Evolutionary conservation across 2,329 filamentous ascomycete genomes (phyloP), one percentile per base, ranked within the genome.

Genomic region (Coniosporium tulheliwenetii): DNA sequence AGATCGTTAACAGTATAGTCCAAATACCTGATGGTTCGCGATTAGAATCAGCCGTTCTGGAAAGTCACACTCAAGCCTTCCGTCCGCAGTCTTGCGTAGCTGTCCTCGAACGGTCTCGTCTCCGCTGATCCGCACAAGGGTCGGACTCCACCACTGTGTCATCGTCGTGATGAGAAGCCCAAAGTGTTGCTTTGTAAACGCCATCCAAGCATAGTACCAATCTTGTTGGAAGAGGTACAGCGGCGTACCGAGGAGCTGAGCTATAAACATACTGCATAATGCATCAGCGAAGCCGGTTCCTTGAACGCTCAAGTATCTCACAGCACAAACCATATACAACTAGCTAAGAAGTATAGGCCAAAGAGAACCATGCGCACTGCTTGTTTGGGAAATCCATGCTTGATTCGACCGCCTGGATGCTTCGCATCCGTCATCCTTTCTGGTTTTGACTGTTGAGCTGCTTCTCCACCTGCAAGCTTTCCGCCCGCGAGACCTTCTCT

Each of bases 71-170:
- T 84, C 69, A 12, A 91, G 69, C 44, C 75, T 69, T 2, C 85
- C 85, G 55, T 85, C 79, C 1, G 65, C 55, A 0, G 75, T 79
- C 50, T 79, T 70, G 45, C 67, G 67, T 44, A 93, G 70, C 63
- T 93, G 80, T 8, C 77, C 81, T 10, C 77, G 71, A 37, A 93
- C 79, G 30, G 80, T 85, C 51, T 74, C 76, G 60, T 93, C 85
- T 38, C 85, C 85, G 56, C 82, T 89, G 52, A 93, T 77, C 36
- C 83, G 71, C 48, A 93, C 79, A 12, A 75, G 73, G 5, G 83
- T 87, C 5, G 84, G 82, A 19, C 80, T 81, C 81, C 83, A 93
- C 67, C 81, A 82, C 52, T 87, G 74, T 9, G 85, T 93, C 72
- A 89, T 81, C 39, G 79, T 80, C 14, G 79, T 85, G 45, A 77